phyloP scores from a whole-genome alignment of 139 green algal genomes.

The Pseudopediastrum boryanum region DNA sequence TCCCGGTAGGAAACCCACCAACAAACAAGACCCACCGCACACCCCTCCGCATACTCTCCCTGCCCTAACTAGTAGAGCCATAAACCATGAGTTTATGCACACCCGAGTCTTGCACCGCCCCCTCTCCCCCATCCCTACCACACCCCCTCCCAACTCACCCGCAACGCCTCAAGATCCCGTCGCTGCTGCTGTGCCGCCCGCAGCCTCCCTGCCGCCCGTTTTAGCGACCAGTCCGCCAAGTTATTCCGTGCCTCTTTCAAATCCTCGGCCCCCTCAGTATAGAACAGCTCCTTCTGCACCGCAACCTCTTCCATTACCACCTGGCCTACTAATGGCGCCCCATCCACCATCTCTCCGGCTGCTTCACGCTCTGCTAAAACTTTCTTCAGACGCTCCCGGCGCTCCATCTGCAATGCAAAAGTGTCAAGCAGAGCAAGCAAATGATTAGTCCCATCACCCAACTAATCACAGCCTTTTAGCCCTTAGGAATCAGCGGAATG shows the following conservation, averaged over 20 bases:
- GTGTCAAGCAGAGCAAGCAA: too few species aligned
- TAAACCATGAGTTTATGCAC: too few species aligned
- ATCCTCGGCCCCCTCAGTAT: conserved; percentile 83
- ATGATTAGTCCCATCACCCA: too few species aligned
- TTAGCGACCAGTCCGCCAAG: conserved; percentile 83
- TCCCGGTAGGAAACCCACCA: too few species aligned
- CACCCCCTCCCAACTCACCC: conserved; percentile 43
- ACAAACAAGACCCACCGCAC: too few species aligned
- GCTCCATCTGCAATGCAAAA: conserved; percentile 73
- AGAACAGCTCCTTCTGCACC: conserved; percentile 86
- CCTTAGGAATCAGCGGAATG: too few species aligned
- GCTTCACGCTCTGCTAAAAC: conserved; percentile 79
- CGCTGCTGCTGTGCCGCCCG: conserved; percentile 54
- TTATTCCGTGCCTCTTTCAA: conserved; percentile 60
- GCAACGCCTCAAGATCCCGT: conserved; percentile 49
- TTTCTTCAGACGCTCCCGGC: conserved; percentile 85
- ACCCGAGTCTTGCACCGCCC: too few species aligned
- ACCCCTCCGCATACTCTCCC: too few species aligned
- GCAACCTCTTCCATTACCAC: conserved; percentile 59
- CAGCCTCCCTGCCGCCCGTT: conserved; percentile 68
- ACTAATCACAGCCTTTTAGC: too few species aligned
- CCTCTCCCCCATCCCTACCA: too few species aligned
- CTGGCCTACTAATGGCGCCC: conserved; percentile 21
- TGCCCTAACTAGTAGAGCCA: too few species aligned
- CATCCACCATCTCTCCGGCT: conserved; percentile 40